Percentiles rank a stretch among this genome's conserved stretches.
phyloP scores from a whole-genome alignment of 1,284 basidiomycete genomes.

The Trichosporon sp. region DNA sequence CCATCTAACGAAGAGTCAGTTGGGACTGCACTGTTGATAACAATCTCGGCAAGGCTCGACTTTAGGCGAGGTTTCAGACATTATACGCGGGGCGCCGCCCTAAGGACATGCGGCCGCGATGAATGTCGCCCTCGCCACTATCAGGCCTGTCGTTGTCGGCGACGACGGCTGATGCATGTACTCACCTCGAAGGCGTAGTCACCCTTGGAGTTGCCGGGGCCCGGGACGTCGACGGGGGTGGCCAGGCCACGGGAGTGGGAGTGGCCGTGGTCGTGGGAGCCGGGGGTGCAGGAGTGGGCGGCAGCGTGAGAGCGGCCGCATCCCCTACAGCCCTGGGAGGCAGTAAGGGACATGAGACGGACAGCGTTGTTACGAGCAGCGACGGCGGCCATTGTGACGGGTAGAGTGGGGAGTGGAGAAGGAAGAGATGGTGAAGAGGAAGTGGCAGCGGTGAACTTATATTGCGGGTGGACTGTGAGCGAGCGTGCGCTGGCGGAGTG shows the following conservation, averaged over 20 bases:
- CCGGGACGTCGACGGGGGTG: constrained; percentile 68
- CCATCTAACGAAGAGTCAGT: constrained; percentile 58
- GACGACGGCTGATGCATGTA: constrained; percentile 5
- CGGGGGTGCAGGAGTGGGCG: constrained; percentile 17
- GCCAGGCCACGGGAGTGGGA: constrained; percentile 55
- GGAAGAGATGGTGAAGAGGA: neutral
- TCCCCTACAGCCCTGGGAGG: constrained; percentile 42
- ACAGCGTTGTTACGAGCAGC: constrained; percentile 37
- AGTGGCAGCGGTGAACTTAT: neutral
- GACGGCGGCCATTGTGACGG: constrained; percentile 30
- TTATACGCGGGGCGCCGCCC: neutral
- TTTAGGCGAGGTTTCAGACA: constrained; percentile 6
- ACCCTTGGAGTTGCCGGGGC: constrained; percentile 56
- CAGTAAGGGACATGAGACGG: constrained; percentile 38
- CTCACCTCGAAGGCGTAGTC: constrained; percentile 93
- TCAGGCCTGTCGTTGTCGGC: neutral
- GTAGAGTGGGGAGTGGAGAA: neutral
- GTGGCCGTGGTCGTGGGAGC: constrained; percentile 11
- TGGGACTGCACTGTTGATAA: neutral
- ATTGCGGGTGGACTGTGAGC: neutral
- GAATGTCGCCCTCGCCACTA: neutral
- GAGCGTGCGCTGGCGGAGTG: neutral
- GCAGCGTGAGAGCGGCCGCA: constrained; percentile 38
- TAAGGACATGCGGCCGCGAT: neutral
- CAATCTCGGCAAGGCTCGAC: neutral